phyloP scores from a whole-genome alignment of 495 filamentous ascomycete genomes.

The Hypoxylon trugodes region DNA sequence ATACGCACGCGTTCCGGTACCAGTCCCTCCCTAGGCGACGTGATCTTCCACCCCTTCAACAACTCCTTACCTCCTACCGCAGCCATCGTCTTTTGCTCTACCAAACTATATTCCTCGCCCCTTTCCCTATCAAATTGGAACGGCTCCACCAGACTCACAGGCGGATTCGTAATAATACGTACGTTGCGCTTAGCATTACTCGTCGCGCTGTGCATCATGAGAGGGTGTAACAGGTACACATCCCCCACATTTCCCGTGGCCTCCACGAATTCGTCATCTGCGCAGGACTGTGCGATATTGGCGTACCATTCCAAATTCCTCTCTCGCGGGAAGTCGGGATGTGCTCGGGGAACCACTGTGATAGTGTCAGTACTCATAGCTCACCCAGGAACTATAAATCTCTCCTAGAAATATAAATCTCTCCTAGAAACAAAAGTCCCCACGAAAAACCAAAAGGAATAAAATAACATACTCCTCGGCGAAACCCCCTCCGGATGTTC shows the following conservation, averaged over 20 bases:
- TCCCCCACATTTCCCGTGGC: constrained; percentile 71
- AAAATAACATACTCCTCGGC: no score
- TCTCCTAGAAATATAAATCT: no score
- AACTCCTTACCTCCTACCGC: constrained; percentile 65
- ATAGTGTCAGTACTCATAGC: no score
- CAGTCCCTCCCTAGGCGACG: constrained; percentile 57
- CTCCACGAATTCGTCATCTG: constrained; percentile 67
- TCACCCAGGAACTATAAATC: no score
- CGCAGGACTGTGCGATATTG: constrained; percentile 52
- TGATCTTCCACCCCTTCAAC: constrained; percentile 69
- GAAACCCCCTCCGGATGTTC: constrained; percentile 74
- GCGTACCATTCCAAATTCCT: constrained; percentile 63
- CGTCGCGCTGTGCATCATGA: constrained; percentile 76
- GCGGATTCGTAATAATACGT: constrained; percentile 78
- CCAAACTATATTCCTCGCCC: constrained; percentile 66
- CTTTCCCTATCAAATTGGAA: constrained; percentile 72
- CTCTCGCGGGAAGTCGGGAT: constrained; percentile 51
- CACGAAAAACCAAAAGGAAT: no score
- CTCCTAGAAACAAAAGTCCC: no score
- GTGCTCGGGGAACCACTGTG: constrained; percentile 65
- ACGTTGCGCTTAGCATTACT: constrained; percentile 66
- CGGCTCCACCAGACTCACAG: constrained; percentile 68
- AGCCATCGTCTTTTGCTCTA: constrained; percentile 71
- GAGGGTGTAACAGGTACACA: constrained; percentile 73
- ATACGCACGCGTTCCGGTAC: constrained; percentile 52